Evolutionary conservation across 1,284 basidiomycete species (phyloP).

Genomic region (Rhodotorula sp.): DNA sequence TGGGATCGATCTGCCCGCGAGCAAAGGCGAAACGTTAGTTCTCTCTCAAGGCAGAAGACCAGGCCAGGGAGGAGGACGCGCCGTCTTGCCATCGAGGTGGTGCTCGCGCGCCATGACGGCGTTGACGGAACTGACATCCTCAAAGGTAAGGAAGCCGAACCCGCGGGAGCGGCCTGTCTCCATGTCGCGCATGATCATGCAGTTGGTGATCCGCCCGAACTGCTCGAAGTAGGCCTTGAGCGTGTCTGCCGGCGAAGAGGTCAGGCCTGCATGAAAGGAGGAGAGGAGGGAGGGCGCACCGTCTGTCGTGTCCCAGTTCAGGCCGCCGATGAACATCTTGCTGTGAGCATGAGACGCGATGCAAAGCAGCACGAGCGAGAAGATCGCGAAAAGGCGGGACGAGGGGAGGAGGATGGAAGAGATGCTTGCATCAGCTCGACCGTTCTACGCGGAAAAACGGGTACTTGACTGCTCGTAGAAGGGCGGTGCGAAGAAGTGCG

Average conservation of each 20-base stretch:
- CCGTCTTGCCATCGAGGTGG: slow-evolving; percentile 88
- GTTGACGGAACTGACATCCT: slow-evolving; percentile 80
- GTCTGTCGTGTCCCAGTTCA: slow-evolving; percentile 97
- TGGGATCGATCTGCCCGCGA: slow-evolving; percentile 87
- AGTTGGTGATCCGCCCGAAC: slow-evolving; percentile 87
- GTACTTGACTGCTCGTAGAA: slow-evolving; percentile 22
- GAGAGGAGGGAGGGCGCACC: slow-evolving; percentile 55
- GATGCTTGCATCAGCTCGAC: slow-evolving; percentile 70
- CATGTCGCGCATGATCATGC: slow-evolving; percentile 95
- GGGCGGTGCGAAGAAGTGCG: not conserved
- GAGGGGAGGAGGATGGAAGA: slow-evolving; percentile 7
- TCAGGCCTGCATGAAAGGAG: slow-evolving; percentile 50
- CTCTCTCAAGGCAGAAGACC: slow-evolving; percentile 7
- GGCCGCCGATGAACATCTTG: slow-evolving; percentile 96
- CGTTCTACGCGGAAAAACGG: slow-evolving; percentile 65
- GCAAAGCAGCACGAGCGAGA: slow-evolving; percentile 45
- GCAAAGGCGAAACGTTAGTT: not conserved
- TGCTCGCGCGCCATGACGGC: slow-evolving; percentile 84
- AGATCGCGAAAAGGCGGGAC: not conserved
- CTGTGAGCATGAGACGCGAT: slow-evolving; percentile 58
- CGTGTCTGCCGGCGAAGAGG: slow-evolving; percentile 60
- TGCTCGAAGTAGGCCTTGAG: slow-evolving; percentile 82
- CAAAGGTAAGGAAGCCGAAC: slow-evolving; percentile 92
- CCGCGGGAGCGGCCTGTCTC: slow-evolving; percentile 80
- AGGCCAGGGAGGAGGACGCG: slow-evolving; percentile 55